Evolutionary conservation across 345 rosid species (phyloP), one percentile per base, ranked within the genome.

Genomic region (Combretum micranthum): DNA sequence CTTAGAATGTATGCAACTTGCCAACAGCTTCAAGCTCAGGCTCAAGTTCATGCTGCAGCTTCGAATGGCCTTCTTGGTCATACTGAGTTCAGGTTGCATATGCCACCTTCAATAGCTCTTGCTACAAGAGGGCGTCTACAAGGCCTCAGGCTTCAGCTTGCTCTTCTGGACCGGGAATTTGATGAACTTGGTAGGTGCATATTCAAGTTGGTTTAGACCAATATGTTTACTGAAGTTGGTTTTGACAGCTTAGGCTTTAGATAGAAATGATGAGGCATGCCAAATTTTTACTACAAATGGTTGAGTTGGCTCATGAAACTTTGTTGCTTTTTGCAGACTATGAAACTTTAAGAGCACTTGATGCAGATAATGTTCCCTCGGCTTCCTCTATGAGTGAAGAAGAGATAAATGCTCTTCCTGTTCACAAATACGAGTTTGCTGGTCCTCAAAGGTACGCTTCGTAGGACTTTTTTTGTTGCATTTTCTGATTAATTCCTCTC

Each of bases 1-100:
- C 81, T 89, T 44, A 75, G 97, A 75, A 89, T 93, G 97, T 87
- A 85, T 63, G 96, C 96, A 4, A 87, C 95, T 66, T 89, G 96
- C 65, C 97, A 93, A 56, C 90, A 83, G 57, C 88, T 93, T 61
- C 99, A 87, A 69, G 96, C 90, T 69, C 97, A 93, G 71, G 97
- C 97, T 20, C 88, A 83, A 58, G 90, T 90, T 60, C 96, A 89
- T 74, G 89, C 91, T 39, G 95, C 86, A 0, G 89, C 89, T 45
- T 90, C 86, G 10, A 85, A 81, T 79, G 95, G 92, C 61, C 79
- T 93, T 55, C 74, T 93, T 45, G 84, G 84, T 44, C 97, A 87
- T 43, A 82, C 99, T 64, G 99, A 93, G 66, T 64, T 93, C 56
- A 88, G 92, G 56, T 69, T 89, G 75, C 92, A 83, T 63, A 77